phyloP scores from a whole-genome alignment of 2,329 filamentous ascomycete species.

The Fusarium cyanostomum region DNA sequence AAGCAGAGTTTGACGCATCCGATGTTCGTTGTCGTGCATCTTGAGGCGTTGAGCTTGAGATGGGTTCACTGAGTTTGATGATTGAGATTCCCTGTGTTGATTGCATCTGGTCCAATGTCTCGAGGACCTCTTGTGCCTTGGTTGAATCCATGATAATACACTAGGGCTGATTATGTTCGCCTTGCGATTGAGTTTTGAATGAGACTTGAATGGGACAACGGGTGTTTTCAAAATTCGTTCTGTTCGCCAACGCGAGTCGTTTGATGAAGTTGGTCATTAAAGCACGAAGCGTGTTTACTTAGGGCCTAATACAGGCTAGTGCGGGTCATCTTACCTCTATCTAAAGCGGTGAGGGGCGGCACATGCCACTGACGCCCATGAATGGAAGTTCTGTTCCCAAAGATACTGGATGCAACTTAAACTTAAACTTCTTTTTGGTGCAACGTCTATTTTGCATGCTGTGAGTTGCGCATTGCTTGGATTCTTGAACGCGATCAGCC shows the following conservation, averaged over 20 bases:
- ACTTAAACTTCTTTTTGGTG: conserved; percentile 15
- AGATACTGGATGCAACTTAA: neutral
- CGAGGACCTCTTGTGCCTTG: conserved; percentile 55
- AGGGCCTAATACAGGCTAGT: conserved; percentile 44
- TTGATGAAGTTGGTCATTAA: neutral
- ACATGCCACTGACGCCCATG: conserved; percentile 32
- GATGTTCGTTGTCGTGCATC: conserved; percentile 67
- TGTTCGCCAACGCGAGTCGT: conserved; percentile 8
- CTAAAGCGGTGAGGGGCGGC: conserved; percentile 35
- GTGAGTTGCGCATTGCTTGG: neutral
- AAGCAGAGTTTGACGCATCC: conserved; percentile 73
- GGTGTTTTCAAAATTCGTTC: neutral
- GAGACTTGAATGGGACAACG: neutral
- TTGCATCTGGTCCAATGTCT: conserved; percentile 63
- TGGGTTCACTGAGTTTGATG: conserved; percentile 78
- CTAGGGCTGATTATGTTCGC: neutral
- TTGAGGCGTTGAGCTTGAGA: conserved; percentile 62
- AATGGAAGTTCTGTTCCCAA: conserved; percentile 1
- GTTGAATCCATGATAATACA: conserved; percentile 41
- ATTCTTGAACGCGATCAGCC: neutral
- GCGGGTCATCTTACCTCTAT: neutral
- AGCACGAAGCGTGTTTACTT: conserved; percentile 52
- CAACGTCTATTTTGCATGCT: conserved; percentile 3
- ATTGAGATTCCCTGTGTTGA: conserved; percentile 73
- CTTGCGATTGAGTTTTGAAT: neutral